Evolutionary conservation across 768 basidiomycete genomes (phyloP).

Genomic region (Dictyophora rubrovolvata): DNA sequence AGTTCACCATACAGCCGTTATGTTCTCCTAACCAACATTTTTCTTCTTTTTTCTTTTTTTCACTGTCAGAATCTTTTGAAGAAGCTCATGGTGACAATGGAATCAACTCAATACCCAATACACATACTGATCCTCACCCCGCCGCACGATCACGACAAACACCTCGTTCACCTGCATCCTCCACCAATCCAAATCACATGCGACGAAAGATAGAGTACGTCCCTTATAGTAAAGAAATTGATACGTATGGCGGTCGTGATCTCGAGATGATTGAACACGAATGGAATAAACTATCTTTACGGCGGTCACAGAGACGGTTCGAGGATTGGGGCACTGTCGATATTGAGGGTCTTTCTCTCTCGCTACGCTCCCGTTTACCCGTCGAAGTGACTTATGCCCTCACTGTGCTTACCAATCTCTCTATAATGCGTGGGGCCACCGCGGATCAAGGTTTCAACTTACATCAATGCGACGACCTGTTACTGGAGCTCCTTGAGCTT

Average conservation of each 20-base stretch:
- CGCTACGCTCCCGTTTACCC: constrained; percentile 74
- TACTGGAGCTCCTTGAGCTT: constrained; percentile 81
- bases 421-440: constrained; percentile 57
- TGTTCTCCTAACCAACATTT: background rate
- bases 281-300: constrained; percentile 34
- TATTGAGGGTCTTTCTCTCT: constrained; percentile 89
- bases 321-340: constrained; percentile 86
- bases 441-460: constrained; percentile 58
- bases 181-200: constrained; percentile 39
- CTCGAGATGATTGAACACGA: constrained; percentile 57
- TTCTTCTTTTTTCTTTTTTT: constrained; percentile 9
- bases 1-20: constrained; percentile 14
- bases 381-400: constrained; percentile 84
- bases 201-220: constrained; percentile 84
- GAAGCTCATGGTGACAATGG: constrained; percentile 30
- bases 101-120: background rate
- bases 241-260: constrained; percentile 76
- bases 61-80: constrained; percentile 38
- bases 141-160: background rate
- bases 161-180: constrained; percentile 17
- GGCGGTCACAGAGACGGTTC: constrained; percentile 54
- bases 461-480: constrained; percentile 62
- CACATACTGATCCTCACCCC: background rate
- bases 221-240: constrained; percentile 65
- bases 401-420: constrained; percentile 75